A percentile compares a stretch with the other conserved stretches of the same genome.
Conservation (phyloP, 148 eudicot genomes). For the Diospyros lotus region DNA sequence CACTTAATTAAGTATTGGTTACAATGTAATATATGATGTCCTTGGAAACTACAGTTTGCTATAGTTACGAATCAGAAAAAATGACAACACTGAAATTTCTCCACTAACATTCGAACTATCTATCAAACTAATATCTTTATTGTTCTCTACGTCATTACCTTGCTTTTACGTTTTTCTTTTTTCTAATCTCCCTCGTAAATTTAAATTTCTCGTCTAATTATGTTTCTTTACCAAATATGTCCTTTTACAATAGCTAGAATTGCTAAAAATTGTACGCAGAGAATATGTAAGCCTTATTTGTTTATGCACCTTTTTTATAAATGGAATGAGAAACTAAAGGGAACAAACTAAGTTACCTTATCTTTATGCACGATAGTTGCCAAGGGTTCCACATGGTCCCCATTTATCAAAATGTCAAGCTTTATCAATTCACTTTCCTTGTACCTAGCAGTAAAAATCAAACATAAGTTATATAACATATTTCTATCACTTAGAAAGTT, state of each 20-base stretch:
- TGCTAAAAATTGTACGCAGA: too few species aligned
- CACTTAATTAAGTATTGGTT: background rate
- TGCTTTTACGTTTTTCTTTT: too few species aligned
- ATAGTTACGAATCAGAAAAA: background rate
- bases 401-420: slow-evolving; percentile 89
- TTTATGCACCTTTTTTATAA: background rate
- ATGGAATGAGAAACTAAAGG: background rate
- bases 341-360: slow-evolving; percentile 51
- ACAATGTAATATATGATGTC: background rate
- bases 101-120: too few species aligned
- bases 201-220: too few species aligned
- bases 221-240: too few species aligned
- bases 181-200: too few species aligned
- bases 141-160: too few species aligned
- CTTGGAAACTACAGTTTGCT: background rate
- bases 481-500: too few species aligned
- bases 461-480: too few species aligned
- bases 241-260: too few species aligned
- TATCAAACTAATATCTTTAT: too few species aligned
- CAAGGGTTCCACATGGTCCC: slow-evolving; percentile 87
- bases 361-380: slow-evolving; percentile 94
- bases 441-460: slow-evolving; percentile 56
- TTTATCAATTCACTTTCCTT: slow-evolving; percentile 83
- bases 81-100: too few species aligned
- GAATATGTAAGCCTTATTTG: background rate